These are phyloP conservation scores for Halocafeteria seosinensis DNA, from an alignment of 108 stramenopile species.

Conservation along the genomic window DNA sequence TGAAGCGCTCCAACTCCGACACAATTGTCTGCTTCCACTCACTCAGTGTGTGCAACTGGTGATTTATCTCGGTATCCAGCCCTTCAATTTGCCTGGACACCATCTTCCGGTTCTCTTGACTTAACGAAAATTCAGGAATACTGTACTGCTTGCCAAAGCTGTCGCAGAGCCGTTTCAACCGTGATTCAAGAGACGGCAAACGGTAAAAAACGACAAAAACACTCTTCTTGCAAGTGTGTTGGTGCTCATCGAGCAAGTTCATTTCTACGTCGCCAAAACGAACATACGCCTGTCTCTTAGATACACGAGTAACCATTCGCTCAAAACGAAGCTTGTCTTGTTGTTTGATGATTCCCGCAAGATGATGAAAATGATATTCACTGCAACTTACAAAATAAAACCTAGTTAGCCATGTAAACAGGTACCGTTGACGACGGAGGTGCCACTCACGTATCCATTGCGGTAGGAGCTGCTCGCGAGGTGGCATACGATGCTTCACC, in stretches of 20 bases:
- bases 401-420: no score
- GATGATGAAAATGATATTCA: neutral
- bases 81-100: slow-evolving; percentile 68
- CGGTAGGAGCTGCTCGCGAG: neutral
- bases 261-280: slow-evolving; percentile 80
- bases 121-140: slow-evolving; percentile 63
- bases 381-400: no score
- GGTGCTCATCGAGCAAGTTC: slow-evolving; percentile 44
- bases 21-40: neutral
- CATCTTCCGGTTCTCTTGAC: slow-evolving; percentile 59
- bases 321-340: slow-evolving; percentile 49
- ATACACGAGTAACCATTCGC: slow-evolving; percentile 87
- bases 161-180: slow-evolving; percentile 91
- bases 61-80: slow-evolving; percentile 72
- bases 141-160: slow-evolving; percentile 75
- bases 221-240: slow-evolving; percentile 56
- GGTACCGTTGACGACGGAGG: neutral
- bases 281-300: slow-evolving; percentile 83
- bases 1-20: neutral
- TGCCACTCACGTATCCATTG: neutral
- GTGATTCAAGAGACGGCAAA: slow-evolving; percentile 64
- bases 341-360: neutral
- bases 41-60: slow-evolving; percentile 47
- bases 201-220: slow-evolving; percentile 96
- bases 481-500: neutral